These are phyloP conservation scores for Thelonectria discophora DNA, from an alignment of 2,329 filamentous ascomycete species.

Conservation along the genomic window DNA sequence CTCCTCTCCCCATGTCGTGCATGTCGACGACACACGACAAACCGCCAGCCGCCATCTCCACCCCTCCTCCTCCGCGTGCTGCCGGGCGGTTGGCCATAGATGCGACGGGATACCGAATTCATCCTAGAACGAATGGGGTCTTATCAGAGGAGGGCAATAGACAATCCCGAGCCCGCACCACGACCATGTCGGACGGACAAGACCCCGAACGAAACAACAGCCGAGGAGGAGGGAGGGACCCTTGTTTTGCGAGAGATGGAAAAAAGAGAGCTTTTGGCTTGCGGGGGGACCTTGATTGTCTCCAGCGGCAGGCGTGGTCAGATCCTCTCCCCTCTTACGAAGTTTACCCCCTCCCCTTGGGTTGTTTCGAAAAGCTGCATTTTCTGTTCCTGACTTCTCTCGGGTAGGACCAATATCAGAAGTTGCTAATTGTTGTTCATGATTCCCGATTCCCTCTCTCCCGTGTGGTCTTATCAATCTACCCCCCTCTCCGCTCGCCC, in stretches of 20 bases:
- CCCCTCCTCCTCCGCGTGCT: conserved; percentile 16
- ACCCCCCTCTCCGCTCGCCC: no score
- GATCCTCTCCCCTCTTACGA: no score
- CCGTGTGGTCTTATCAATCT: conserved; percentile 16
- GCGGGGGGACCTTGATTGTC: not conserved
- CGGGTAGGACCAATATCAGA: no score
- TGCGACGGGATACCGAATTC: conserved; percentile 3
- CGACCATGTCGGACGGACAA: not conserved
- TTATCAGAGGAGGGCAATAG: not conserved
- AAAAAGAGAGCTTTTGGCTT: not conserved
- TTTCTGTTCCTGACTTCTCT: no score
- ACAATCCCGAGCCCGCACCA: not conserved
- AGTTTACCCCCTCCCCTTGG: no score
- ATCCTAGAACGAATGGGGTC: not conserved
- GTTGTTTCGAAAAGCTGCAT: no score
- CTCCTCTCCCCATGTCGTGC: conserved; percentile 19
- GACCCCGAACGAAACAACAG: not conserved
- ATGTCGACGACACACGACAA: conserved; percentile 5
- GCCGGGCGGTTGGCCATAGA: conserved; percentile 1
- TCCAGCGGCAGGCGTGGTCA: not conserved
- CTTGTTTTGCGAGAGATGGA: not conserved
- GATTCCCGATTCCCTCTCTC: not conserved
- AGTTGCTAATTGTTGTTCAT: no score
- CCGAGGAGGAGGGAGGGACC: not conserved
- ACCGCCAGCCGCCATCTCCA: conserved; percentile 12